A percentile compares a stretch with the other conserved stretches of the same genome.
Evolutionary conservation across 2,329 filamentous ascomycete species (phyloP).

Genomic region (Diaporthe ilicicola): DNA sequence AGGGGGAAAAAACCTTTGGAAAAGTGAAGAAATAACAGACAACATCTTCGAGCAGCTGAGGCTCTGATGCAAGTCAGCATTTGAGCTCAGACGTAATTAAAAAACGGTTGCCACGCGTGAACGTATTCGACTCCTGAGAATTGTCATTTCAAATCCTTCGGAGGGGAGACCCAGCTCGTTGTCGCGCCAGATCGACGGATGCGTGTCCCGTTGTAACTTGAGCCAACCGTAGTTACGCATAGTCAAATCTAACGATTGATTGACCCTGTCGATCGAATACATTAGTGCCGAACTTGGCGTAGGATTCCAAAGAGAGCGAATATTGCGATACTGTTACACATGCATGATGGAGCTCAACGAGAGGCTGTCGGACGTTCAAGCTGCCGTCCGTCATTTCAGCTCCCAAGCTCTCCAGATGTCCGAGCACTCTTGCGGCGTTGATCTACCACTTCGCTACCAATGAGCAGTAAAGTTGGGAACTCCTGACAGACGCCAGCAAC

Average conservation of each 20-base stretch:
- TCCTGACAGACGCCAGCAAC: constrained; percentile 6
- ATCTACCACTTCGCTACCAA: constrained; percentile 5
- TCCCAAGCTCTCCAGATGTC: not conserved
- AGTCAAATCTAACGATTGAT: not conserved
- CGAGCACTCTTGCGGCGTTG: not conserved
- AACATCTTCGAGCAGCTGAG: not conserved
- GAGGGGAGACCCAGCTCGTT: not conserved
- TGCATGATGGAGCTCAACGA: not conserved
- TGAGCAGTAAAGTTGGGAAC: not conserved
- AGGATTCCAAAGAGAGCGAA: not conserved
- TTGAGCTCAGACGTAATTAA: not conserved
- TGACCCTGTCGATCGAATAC: constrained; percentile 19
- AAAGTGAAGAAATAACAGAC: not conserved
- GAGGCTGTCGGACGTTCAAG: not conserved
- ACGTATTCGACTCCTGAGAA: not conserved
- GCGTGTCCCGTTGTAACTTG: not conserved
- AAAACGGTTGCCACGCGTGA: not conserved
- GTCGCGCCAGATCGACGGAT: not conserved
- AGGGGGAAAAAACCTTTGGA: not conserved
- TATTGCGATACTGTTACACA: not conserved
- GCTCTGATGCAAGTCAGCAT: not conserved
- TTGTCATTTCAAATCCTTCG: not conserved
- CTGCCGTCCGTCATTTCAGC: not conserved
- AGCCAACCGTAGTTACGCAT: not conserved
- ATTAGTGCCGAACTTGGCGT: not conserved